Evolutionary conservation across 441 rosid species (phyloP).

Genomic region (Populus tomentosa): DNA sequence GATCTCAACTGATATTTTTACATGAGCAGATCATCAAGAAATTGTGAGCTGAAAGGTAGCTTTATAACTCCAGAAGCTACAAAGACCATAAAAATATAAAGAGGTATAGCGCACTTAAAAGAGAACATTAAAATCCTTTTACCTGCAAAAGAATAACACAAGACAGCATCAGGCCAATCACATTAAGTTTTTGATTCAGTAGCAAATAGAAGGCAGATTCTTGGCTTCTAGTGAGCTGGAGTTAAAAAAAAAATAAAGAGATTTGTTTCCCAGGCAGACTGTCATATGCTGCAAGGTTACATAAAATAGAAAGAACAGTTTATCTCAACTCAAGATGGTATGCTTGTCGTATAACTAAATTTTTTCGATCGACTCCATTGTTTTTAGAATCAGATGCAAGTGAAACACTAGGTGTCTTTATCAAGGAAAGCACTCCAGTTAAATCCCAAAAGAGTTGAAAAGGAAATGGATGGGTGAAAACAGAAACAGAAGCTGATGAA

Average conservation of each 20-base stretch:
- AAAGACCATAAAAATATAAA: constrained; percentile 53
- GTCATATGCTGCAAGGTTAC: background rate
- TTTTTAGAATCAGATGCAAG: too few species aligned
- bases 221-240: background rate
- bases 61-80: constrained; percentile 49
- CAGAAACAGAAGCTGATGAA: too few species aligned
- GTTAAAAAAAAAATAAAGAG: background rate
- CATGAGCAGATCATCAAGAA: constrained; percentile 60
- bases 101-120: constrained; percentile 55
- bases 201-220: background rate
- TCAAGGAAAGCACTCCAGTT: too few species aligned
- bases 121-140: constrained; percentile 44
- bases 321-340: too few species aligned
- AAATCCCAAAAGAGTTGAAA: too few species aligned
- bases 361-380: too few species aligned
- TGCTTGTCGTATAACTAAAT: too few species aligned
- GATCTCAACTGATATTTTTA: constrained; percentile 17
- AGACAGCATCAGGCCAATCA: background rate
- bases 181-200: background rate
- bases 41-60: constrained; percentile 54
- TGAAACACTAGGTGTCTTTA: too few species aligned
- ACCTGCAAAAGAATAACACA: constrained; percentile 36
- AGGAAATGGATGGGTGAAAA: too few species aligned
- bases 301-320: background rate
- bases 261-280: background rate